Evolutionary conservation across 169 alveolate species (phyloP), one percentile per base, ranked within the genome.

Genomic region (Plasmodium billcollinsi): DNA sequence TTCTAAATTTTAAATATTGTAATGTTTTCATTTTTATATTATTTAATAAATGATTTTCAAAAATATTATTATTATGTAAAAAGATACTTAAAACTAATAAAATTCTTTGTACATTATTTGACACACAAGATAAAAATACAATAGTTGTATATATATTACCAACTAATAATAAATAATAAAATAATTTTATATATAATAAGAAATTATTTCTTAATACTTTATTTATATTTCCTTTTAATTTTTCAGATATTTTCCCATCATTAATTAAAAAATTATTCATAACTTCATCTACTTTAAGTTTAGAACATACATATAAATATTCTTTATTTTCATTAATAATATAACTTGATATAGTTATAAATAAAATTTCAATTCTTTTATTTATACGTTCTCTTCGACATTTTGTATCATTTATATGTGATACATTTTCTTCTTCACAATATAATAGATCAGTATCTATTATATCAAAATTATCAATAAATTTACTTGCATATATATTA

Each of bases 321-420:
- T 86, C 71, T 49, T 47, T 72, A 62, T 86, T 86, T 62, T 86
- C 92, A 54, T 47, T 43, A 12, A 86, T 73, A 72, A 86, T 58
- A 86, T 67, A 86, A 67, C 33, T 72, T 11, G 92, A 86, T 33
- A 86, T 86, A 20, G 78, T 52, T 14, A 59, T 86, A 62, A 86
- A 86, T 63, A 86, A 86, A 33, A 61, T 52, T 72, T 86, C 92
- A 45, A 86, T 72, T 86, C 73, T 86, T 33, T 39, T 62, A 73
- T 86, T 86, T 72, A 86, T 62, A 20, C 29, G 24, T 15, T 86
- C 88, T 74, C 92, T 58, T 39, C 88, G 59, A 59, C 29, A 43
- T 61, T 86, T 86, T 86, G 92, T 86, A 47, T 86, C 92, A 86
- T 86, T 86, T 59, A 59, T 61, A 47, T 61, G 33, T 54, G 92